Base-by-base conservation (phyloP, 2,329 filamentous ascomycete genomes). In the Calonectria pseudoreteaudii region DNA sequence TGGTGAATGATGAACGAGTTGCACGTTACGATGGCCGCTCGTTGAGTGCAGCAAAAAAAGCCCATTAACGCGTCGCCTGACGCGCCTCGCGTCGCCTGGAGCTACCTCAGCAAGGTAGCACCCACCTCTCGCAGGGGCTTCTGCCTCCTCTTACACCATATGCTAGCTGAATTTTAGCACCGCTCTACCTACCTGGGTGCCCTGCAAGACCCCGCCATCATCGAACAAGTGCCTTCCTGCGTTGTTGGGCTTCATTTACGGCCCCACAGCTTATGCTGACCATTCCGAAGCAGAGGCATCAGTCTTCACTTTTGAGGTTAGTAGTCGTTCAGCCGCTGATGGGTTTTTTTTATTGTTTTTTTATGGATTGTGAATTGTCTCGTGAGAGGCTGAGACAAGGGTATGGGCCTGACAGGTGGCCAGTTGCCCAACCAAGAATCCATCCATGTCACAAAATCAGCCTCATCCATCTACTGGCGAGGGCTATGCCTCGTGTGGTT, bases 21-120 rank as follows among this genome's bases (percentile, higher is more conserved):
- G 70, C 52, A 68, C 44, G 52, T 28, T 44, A 41, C 23, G 36
- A 41, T 41, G n/a, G 36, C 18, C 56, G 16, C 20, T 41, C 10
- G 56, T 34, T 26, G 38, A 52, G 49, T 38, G 52, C 41, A 67
- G 30, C 52, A n/a, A 53, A 23, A 53, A 75, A 68, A 49, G 44
- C 47, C 69, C 69, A 75, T 75, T 75, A 74, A 75, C 74, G 74
- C 74, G 74, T 74, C 66, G 23, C n/a, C 20, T 41, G 30, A 75
- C 74, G 74, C 74, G 74, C 68, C 16, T 58, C 74, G 74, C 71
- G 74, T 71, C 67, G 18, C 50, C 31, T 23, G n/a, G 44, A 47
- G 44, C 56, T 62, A 26, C 36, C 23, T 41, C n/a, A 20, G 34
- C 23, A 30, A 58, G 30, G 16, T 58, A 62, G 56, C 16, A 13